Percentiles rank a stretch among this genome's conserved stretches.
Evolutionary conservation across 768 basidiomycete species (phyloP).

Genomic region (Rhizopogon rudus): DNA sequence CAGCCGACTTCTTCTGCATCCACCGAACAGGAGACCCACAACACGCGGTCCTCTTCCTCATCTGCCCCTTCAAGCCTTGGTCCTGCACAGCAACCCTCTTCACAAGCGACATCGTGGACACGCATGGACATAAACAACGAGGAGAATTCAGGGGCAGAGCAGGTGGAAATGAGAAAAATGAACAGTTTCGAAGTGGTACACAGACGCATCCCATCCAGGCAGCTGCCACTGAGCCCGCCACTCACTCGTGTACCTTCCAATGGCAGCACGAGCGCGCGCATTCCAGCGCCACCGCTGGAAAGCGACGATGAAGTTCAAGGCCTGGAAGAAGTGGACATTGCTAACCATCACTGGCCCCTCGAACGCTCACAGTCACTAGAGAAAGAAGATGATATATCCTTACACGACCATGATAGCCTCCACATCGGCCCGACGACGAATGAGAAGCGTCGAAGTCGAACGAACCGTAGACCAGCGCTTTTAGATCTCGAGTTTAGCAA

Average conservation of each 20-base stretch:
- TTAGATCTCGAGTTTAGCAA: slow-evolving; percentile 46
- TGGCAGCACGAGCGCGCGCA: slow-evolving; percentile 4
- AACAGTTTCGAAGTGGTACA: not conserved
- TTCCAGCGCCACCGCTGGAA: slow-evolving; percentile 1
- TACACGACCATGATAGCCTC: slow-evolving; percentile 8
- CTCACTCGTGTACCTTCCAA: slow-evolving; percentile 22
- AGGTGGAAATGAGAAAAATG: slow-evolving; percentile 2
- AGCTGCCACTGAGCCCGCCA: slow-evolving; percentile 26
- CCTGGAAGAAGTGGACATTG: slow-evolving; percentile 17
- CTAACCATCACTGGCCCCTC: slow-evolving; percentile 19
- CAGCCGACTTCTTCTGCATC: not conserved
- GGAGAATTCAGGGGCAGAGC: slow-evolving; percentile 1
- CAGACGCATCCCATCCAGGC: slow-evolving; percentile 10
- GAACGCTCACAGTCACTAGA: slow-evolving; percentile 4
- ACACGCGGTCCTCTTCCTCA: slow-evolving; percentile 5
- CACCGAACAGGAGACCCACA: not conserved
- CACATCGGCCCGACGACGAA: slow-evolving; percentile 8
- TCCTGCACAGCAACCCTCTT: slow-evolving; percentile 15
- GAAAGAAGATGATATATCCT: slow-evolving; percentile 12
- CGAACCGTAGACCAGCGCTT: slow-evolving; percentile 33
- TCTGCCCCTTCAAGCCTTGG: slow-evolving; percentile 12
- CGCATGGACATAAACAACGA: slow-evolving; percentile 9
- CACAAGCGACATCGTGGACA: slow-evolving; percentile 25
- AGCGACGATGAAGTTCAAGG: not conserved
- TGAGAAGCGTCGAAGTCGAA: slow-evolving; percentile 27